Evolutionary conservation across 306 rosid species (phyloP).

Genomic region (Cicer pinnatifidum): DNA sequence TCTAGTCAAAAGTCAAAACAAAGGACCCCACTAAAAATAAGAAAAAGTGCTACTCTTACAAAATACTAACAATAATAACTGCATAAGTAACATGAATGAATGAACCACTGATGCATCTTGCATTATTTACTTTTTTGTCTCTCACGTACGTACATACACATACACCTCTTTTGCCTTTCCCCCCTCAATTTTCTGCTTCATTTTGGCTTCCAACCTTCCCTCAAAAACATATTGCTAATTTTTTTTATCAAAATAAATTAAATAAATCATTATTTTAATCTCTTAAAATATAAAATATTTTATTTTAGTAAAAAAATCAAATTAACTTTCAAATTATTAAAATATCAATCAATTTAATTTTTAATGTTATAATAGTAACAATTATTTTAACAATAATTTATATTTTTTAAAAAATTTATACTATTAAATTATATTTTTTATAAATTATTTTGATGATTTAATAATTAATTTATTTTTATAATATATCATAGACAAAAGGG

Average conservation of each 20-base stretch:
- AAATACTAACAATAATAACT: slow-evolving; percentile 3
- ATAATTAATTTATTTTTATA: too few species aligned
- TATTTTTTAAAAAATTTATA: too few species aligned
- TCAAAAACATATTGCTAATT: background rate
- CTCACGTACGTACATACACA: slow-evolving; percentile 11
- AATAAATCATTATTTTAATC: too few species aligned
- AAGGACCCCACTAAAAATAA: slow-evolving; percentile 38
- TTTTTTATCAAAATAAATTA: too few species aligned
- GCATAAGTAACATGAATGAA: slow-evolving; percentile 36
- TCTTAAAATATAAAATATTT: too few species aligned
- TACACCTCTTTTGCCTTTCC: slow-evolving; percentile 30
- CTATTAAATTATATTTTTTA: too few species aligned
- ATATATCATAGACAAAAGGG: too few species aligned
- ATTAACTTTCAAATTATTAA: too few species aligned
- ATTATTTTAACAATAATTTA: too few species aligned
- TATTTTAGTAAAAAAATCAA: too few species aligned
- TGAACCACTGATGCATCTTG: slow-evolving; percentile 19
- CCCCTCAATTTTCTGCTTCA: slow-evolving; percentile 40
- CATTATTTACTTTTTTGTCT: slow-evolving; percentile 42
- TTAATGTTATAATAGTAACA: too few species aligned
- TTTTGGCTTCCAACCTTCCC: slow-evolving; percentile 33
- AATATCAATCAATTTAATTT: too few species aligned
- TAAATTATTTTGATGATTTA: accelerated
- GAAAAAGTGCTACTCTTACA: slow-evolving; percentile 1
- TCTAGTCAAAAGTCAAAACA: slow-evolving; percentile 31